Evolutionary conservation across 805 yeast genomes (phyloP).

Genomic region (Kodamaea laetipori): DNA sequence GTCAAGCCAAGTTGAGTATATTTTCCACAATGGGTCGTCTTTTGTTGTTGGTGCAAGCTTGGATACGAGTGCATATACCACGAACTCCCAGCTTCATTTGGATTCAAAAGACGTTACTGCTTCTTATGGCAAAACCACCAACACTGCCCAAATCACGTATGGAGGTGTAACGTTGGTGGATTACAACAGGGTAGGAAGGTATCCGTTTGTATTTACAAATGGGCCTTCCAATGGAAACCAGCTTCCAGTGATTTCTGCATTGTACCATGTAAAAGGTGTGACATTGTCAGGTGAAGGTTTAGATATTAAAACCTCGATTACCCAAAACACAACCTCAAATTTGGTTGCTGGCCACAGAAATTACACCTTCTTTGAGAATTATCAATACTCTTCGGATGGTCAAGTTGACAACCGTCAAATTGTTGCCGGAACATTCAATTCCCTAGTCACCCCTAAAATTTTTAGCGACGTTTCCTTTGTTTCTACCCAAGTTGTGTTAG

Average conservation of each 20-base stretch:
- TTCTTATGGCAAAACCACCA: conserved; percentile 3
- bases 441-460: not conserved
- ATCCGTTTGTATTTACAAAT: not conserved
- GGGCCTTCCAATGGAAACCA: not conserved
- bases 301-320: not conserved
- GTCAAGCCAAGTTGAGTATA: conserved; percentile 2
- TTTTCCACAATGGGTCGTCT: not conserved
- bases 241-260: too few species aligned
- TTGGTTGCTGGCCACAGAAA: not conserved
- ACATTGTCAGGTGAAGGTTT: not conserved
- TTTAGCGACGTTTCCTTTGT: not conserved
- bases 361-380: not conserved
- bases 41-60: conserved; percentile 1
- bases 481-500: not conserved
- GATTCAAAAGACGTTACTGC: not conserved
- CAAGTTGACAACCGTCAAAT: not conserved
- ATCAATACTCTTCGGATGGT: conserved; percentile 1
- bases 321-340: conserved; percentile 4
- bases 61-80: not conserved
- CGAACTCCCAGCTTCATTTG: not conserved
- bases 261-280: conserved; percentile 3
- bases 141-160: not conserved
- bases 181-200: not conserved
- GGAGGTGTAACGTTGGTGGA: not conserved
- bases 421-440: not conserved